Conservation (phyloP, 2,329 filamentous ascomycete genomes). For the Aspergillus fumigatus region DNA sequence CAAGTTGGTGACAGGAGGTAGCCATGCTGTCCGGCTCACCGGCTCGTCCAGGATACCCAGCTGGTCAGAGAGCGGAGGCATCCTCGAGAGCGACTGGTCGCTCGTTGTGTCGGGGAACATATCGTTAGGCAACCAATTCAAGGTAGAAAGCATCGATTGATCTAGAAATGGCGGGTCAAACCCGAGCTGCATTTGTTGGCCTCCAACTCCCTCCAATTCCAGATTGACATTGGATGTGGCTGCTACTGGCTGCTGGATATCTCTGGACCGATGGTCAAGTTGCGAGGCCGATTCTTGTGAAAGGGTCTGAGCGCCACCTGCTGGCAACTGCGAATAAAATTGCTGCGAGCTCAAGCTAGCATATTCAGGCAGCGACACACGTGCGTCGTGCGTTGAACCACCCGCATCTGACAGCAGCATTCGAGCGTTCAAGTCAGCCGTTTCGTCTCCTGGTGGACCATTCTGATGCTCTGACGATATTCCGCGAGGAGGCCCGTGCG, state of each 20-base stretch:
- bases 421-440: background rate
- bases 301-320: slow-evolving; percentile 6
- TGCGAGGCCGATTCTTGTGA: slow-evolving; percentile 2
- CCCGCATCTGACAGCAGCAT: slow-evolving; percentile 5
- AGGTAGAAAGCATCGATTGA: slow-evolving; percentile 24
- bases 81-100: slow-evolving; percentile 10
- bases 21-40: slow-evolving; percentile 21
- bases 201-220: slow-evolving; percentile 15
- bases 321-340: slow-evolving; percentile 10
- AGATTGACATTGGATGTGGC: slow-evolving; percentile 11
- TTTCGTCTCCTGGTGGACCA: slow-evolving; percentile 1
- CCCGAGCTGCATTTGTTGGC: slow-evolving; percentile 17
- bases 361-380: slow-evolving; percentile 12
- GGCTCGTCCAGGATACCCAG: slow-evolving; percentile 13
- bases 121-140: slow-evolving; percentile 37
- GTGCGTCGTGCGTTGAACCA: slow-evolving; percentile 3
- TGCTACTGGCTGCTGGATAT: slow-evolving; percentile 7
- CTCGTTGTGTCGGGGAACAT: slow-evolving; percentile 17
- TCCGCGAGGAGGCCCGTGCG: background rate
- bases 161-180: slow-evolving; percentile 25
- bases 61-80: slow-evolving; percentile 17
- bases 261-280: slow-evolving; percentile 7
- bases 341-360: slow-evolving; percentile 3
- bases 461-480: background rate
- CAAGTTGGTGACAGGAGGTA: slow-evolving; percentile 21